These are phyloP conservation scores for Debaryomyces coudertii DNA, from an alignment of 1,139 yeast species.

Conservation along the genomic window DNA sequence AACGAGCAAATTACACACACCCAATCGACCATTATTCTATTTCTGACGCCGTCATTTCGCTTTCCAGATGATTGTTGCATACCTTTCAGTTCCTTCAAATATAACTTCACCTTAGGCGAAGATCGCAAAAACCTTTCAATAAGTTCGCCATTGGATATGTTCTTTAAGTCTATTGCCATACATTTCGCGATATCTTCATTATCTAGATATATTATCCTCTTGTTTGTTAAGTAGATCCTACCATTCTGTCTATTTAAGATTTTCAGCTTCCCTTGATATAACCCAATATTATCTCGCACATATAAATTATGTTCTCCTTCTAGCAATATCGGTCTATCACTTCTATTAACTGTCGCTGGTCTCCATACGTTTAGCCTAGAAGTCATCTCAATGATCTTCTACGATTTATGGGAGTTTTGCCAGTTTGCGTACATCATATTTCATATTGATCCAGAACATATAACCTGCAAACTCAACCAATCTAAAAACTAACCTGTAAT, in stretches of 20 bases:
- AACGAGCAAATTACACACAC: constrained; percentile 82
- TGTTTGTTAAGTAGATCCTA: constrained; percentile 73
- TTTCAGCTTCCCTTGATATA: constrained; percentile 73
- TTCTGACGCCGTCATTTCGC: background rate
- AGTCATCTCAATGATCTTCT: constrained; percentile 8
- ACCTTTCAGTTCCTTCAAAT: constrained; percentile 17
- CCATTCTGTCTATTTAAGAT: constrained; percentile 71
- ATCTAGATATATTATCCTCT: constrained; percentile 74
- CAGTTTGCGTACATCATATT: background rate
- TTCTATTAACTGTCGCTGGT: constrained; percentile 40
- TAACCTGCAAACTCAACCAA: background rate
- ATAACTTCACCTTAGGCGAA: constrained; percentile 70
- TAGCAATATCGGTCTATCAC: constrained; percentile 50
- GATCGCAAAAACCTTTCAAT: constrained; percentile 72
- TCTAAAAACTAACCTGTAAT: background rate
- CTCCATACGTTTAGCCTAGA: constrained; percentile 37
- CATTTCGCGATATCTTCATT: constrained; percentile 47
- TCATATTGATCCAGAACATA: background rate
- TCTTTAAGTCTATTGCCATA: constrained; percentile 52
- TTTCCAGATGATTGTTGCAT: background rate
- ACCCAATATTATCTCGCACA: constrained; percentile 61
- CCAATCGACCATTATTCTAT: constrained; percentile 53
- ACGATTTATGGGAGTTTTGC: background rate
- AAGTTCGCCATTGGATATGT: constrained; percentile 47
- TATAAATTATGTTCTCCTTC: constrained; percentile 46